These are phyloP conservation scores for Magnusiomyces paraingens DNA, from an alignment of 1,139 yeast genomes.

Conservation along the genomic window DNA sequence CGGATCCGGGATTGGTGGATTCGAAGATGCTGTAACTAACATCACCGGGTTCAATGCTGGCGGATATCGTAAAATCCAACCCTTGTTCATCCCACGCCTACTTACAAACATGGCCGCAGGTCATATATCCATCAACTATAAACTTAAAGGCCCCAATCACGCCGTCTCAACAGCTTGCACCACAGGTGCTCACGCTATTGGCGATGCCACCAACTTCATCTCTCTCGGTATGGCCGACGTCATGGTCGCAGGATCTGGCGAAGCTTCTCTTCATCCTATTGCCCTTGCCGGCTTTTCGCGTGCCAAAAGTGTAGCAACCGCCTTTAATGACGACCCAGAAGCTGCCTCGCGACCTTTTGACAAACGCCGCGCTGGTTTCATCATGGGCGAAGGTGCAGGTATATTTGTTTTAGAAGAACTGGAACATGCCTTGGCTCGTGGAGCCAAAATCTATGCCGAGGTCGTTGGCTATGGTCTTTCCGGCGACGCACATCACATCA, in stretches of 20 bases:
- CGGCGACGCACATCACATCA: slow-evolving; percentile 90
- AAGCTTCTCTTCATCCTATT: slow-evolving; percentile 78
- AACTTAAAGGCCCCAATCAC: slow-evolving; percentile 79
- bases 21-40: slow-evolving; percentile 65
- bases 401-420: slow-evolving; percentile 67
- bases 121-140: slow-evolving; percentile 70
- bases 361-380: slow-evolving; percentile 71
- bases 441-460: slow-evolving; percentile 68
- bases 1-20: slow-evolving; percentile 91
- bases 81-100: slow-evolving; percentile 77
- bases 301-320: slow-evolving; percentile 72
- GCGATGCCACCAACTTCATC: slow-evolving; percentile 84
- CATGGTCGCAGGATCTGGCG: slow-evolving; percentile 91
- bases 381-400: slow-evolving; percentile 91
- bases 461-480: slow-evolving; percentile 81
- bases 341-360: slow-evolving; percentile 88
- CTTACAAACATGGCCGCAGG: slow-evolving; percentile 95
- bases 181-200: slow-evolving; percentile 89
- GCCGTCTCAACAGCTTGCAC: slow-evolving; percentile 95
- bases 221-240: slow-evolving; percentile 74
- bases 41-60: slow-evolving; percentile 42
- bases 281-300: slow-evolving; percentile 89
- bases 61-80: slow-evolving; percentile 73
- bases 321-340: slow-evolving; percentile 53
- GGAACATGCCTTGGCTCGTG: slow-evolving; percentile 66